A percentile compares a stretch with the other conserved stretches of the same genome.
These are phyloP conservation scores for Pholiota molesta DNA, from an alignment of 768 basidiomycete species.

Conservation along the genomic window DNA sequence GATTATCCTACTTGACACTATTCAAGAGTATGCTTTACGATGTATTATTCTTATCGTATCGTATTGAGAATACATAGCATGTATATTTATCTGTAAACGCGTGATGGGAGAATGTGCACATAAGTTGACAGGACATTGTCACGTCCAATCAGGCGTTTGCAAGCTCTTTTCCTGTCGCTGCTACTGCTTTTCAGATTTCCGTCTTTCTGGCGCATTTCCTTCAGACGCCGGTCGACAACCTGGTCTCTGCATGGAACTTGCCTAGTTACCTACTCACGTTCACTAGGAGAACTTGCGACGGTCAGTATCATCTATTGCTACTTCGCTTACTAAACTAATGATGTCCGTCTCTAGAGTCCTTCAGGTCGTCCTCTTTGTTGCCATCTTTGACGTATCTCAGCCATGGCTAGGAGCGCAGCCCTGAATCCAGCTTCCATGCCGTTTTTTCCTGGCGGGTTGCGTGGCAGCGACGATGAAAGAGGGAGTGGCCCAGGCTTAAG, in stretches of 20 bases:
- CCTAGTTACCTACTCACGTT: constrained; percentile 33
- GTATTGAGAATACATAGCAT: constrained; percentile 1
- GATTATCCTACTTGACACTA: constrained; percentile 1
- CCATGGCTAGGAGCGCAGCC: constrained; percentile 76
- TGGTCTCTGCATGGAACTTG: constrained; percentile 45
- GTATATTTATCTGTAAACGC: constrained; percentile 4
- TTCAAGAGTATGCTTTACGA: background rate
- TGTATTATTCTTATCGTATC: constrained; percentile 15
- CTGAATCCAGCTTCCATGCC: constrained; percentile 84
- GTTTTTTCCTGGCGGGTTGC: constrained; percentile 77
- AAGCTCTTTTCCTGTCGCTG: background rate
- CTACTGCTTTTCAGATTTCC: background rate
- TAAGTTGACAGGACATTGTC: constrained; percentile 1
- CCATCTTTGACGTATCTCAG: constrained; percentile 32
- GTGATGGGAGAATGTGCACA: constrained; percentile 4
- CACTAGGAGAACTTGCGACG: constrained; percentile 24
- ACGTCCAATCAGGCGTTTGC: background rate
- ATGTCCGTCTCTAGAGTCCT: constrained; percentile 16
- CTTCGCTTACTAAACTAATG: constrained; percentile 32
- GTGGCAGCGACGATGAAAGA: constrained; percentile 59
- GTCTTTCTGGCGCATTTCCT: constrained; percentile 10
- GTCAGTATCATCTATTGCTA: constrained; percentile 19
- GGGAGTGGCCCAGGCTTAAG: constrained; percentile 45
- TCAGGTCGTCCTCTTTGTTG: constrained; percentile 40
- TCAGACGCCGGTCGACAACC: constrained; percentile 15